These are phyloP conservation scores for Penicillium macrosclerotiorum DNA, from an alignment of 495 filamentous ascomycete species.

Conservation along the genomic window DNA sequence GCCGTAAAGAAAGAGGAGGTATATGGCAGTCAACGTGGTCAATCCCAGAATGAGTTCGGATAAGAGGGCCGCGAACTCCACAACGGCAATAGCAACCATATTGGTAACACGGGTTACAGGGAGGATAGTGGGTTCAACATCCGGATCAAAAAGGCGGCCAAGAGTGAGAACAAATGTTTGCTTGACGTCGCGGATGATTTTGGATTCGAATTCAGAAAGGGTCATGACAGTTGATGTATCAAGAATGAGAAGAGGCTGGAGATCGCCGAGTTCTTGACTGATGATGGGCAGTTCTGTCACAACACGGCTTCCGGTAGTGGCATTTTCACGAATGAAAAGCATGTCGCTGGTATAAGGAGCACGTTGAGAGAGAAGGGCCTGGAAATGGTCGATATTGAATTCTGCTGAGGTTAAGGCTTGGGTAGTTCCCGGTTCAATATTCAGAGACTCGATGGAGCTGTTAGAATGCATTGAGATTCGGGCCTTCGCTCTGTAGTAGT, in stretches of 20 bases:
- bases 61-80: constrained; percentile 30
- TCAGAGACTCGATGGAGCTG: constrained; percentile 35
- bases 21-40: constrained; percentile 23
- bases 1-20: constrained; percentile 32
- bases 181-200: constrained; percentile 31
- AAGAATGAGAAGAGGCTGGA: constrained; percentile 32
- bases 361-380: constrained; percentile 32
- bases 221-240: constrained; percentile 37
- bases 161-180: constrained; percentile 39
- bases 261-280: constrained; percentile 34
- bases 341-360: constrained; percentile 42
- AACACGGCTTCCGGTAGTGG: constrained; percentile 26
- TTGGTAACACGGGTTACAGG: constrained; percentile 22
- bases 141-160: constrained; percentile 36
- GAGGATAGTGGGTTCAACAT: constrained; percentile 21
- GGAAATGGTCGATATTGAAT: constrained; percentile 39
- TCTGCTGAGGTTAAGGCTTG: constrained; percentile 16
- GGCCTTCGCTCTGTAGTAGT: constrained; percentile 33
- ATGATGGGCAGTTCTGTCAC: constrained; percentile 39
- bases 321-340: constrained; percentile 33
- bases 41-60: constrained; percentile 34
- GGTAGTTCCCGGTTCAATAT: constrained; percentile 19
- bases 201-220: constrained; percentile 27
- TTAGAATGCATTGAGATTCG: constrained; percentile 40
- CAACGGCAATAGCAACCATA: constrained; percentile 35